Conservation (phyloP, 768 basidiomycete genomes). For the Boletus huronensis region DNA sequence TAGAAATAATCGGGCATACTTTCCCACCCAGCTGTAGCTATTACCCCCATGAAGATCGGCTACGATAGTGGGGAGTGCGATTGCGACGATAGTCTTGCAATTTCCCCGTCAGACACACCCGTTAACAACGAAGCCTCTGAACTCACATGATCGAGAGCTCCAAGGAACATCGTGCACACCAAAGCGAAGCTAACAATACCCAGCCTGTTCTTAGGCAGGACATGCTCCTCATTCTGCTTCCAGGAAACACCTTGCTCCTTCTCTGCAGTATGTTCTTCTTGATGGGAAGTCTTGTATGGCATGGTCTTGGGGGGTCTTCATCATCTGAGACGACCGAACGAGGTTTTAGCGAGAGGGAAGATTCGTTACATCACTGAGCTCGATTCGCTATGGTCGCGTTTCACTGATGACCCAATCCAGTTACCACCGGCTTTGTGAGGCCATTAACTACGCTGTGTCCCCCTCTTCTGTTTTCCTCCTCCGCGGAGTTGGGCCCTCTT, state of each 20-base stretch:
- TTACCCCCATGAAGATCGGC: conserved; percentile 56
- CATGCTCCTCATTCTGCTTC: conserved; percentile 50
- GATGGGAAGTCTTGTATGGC: not conserved
- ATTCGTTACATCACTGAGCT: not conserved
- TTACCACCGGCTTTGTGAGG: not conserved
- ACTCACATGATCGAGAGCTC: conserved; percentile 55
- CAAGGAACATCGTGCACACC: conserved; percentile 29
- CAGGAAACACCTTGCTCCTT: conserved; percentile 44
- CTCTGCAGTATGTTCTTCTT: not conserved
- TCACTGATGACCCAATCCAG: not conserved
- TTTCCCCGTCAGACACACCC: not conserved
- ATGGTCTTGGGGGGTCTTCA: not conserved
- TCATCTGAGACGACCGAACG: not conserved
- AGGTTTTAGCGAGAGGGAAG: not conserved
- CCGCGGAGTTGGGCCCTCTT: not conserved
- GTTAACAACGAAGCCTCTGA: not conserved
- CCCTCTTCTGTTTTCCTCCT: not conserved
- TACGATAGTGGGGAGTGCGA: conserved; percentile 70
- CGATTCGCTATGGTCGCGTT: not conserved
- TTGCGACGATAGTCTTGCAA: conserved; percentile 57
- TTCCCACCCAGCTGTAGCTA: conserved; percentile 71
- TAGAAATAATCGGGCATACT: conserved; percentile 32
- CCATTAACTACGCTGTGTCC: not conserved
- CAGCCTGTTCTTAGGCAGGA: conserved; percentile 37
- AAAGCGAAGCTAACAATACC: conserved; percentile 23